phyloP scores from a whole-genome alignment of 805 yeast genomes.

The Maudiozyma barnettii region DNA sequence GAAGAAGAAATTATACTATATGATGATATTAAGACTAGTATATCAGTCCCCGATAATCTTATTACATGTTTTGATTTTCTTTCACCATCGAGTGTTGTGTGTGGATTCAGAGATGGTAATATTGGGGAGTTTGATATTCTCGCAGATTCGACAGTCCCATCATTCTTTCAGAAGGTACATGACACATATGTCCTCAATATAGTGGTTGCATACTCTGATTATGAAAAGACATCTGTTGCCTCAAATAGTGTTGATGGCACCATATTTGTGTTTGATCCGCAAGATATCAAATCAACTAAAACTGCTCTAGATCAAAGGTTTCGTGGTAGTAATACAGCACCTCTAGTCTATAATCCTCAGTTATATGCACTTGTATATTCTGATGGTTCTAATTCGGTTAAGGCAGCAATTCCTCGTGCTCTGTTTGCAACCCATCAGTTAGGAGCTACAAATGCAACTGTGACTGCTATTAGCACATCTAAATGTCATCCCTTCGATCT shows the following conservation, averaged over 20 bases:
- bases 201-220: constrained; percentile 29
- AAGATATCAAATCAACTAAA: constrained; percentile 26
- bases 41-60: constrained; percentile 19
- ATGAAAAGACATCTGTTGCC: constrained; percentile 27
- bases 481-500: constrained; percentile 38
- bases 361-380: constrained; percentile 32
- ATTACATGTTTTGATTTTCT: constrained; percentile 44
- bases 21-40: constrained; percentile 20
- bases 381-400: constrained; percentile 35
- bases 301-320: constrained; percentile 22
- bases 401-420: constrained; percentile 32
- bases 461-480: constrained; percentile 34
- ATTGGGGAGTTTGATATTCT: constrained; percentile 45
- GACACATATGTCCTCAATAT: constrained; percentile 31
- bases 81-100: constrained; percentile 35
- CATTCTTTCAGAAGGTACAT: constrained; percentile 32
- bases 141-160: constrained; percentile 24
- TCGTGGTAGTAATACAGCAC: constrained; percentile 25
- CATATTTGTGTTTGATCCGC: constrained; percentile 29
- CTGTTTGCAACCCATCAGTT: constrained; percentile 28
- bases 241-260: constrained; percentile 38
- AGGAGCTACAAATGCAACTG: constrained; percentile 34
- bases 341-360: constrained; percentile 26
- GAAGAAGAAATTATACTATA: constrained; percentile 6
- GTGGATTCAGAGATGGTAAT: constrained; percentile 52